These are phyloP conservation scores for Podaxis sp. DNA, from an alignment of 768 basidiomycete genomes.

Conservation along the genomic window DNA sequence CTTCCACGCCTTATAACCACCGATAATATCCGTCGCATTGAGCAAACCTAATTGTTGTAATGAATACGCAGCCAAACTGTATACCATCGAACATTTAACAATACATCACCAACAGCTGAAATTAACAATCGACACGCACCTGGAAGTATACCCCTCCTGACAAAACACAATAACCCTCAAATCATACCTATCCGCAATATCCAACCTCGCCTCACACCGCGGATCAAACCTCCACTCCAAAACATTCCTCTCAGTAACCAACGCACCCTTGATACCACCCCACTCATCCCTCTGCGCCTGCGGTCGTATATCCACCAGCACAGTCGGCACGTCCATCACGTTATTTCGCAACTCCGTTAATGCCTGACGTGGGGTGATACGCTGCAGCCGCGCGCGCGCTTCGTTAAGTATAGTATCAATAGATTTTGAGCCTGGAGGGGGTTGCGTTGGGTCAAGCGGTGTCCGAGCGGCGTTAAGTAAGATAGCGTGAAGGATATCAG, in stretches of 20 bases:
- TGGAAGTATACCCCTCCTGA: slow-evolving; percentile 69
- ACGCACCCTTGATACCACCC: slow-evolving; percentile 66
- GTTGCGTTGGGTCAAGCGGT: slow-evolving; percentile 58
- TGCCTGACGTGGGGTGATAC: slow-evolving; percentile 61
- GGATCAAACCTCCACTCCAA: slow-evolving; percentile 85
- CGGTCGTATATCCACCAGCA: slow-evolving; percentile 79
- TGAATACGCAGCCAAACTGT: slow-evolving; percentile 66
- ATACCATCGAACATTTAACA: background rate
- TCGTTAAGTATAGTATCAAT: slow-evolving; percentile 57
- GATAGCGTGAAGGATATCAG: slow-evolving; percentile 67
- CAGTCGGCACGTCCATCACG: slow-evolving; percentile 56
- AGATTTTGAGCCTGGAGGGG: slow-evolving; percentile 65
- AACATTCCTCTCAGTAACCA: slow-evolving; percentile 73
- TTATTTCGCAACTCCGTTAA: slow-evolving; percentile 57
- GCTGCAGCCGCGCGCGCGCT: slow-evolving; percentile 63
- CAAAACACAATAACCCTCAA: slow-evolving; percentile 73
- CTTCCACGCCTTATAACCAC: slow-evolving; percentile 74
- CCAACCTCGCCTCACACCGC: slow-evolving; percentile 52
- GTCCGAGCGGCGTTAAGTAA: slow-evolving; percentile 59
- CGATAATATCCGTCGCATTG: slow-evolving; percentile 77
- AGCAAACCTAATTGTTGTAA: slow-evolving; percentile 69
- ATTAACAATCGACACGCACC: slow-evolving; percentile 23
- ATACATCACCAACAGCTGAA: background rate
- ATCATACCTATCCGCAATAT: slow-evolving; percentile 76
- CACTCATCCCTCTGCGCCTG: slow-evolving; percentile 53